Evolutionary conservation across 2,329 filamentous ascomycete species (phyloP).

Genomic region (Aspergillus brasiliensis): DNA sequence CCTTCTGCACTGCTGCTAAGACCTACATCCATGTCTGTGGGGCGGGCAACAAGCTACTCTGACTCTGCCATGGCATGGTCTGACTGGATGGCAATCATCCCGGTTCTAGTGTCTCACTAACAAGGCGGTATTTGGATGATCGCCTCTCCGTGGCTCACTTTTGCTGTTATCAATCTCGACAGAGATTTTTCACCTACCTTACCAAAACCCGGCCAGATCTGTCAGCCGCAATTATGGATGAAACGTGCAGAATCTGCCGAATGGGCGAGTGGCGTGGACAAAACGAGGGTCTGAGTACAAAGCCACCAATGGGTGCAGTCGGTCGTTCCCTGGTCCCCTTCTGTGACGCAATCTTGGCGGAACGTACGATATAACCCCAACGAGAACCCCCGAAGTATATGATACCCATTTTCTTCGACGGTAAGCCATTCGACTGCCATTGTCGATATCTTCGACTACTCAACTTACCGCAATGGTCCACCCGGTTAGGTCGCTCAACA

Average conservation of each 20-base stretch:
- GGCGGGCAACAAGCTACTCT: too few species aligned
- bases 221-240: too few species aligned
- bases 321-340: neutral
- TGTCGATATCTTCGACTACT: too few species aligned
- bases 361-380: neutral
- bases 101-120: neutral
- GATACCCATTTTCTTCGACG: too few species aligned
- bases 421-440: too few species aligned
- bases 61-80: neutral
- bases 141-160: neutral
- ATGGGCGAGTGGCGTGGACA: neutral
- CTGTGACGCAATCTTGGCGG: conserved; percentile 7
- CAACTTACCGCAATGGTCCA: neutral
- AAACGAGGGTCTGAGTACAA: neutral
- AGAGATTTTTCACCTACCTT: too few species aligned
- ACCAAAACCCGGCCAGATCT: too few species aligned
- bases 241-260: neutral
- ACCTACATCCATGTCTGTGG: too few species aligned
- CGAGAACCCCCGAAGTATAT: neutral
- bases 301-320: neutral
- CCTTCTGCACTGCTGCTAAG: too few species aligned
- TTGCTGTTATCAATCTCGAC: too few species aligned
- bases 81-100: neutral
- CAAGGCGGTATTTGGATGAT: neutral
- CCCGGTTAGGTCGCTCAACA: neutral